Base-by-base conservation (phyloP, 2,329 filamentous ascomycete genomes). In the Diaporthe citriasiana region DNA sequence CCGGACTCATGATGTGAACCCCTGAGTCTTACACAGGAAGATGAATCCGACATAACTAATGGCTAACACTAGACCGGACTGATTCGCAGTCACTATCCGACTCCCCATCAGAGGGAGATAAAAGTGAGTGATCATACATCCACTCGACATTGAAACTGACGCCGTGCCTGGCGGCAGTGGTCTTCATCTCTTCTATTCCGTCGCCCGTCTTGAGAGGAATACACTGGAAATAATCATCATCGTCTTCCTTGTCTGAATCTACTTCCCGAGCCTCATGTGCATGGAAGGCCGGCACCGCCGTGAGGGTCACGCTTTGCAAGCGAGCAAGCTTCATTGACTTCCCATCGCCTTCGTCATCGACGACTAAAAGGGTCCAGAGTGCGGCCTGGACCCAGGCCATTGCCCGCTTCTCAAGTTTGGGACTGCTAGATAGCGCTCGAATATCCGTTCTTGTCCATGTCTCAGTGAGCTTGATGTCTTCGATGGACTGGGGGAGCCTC, bases 271-370 rank as follows among this genome's bases (percentile, higher is more conserved):
- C 19, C 17, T 19, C 25, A 33, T n/a, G 7, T 3, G 25, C 13
- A 65, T 65, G 59, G 10, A 65, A 50, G 40, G 19, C 27, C 8
- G 59, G 59, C 59, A 65, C 59, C 17, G 59, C 59, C 17, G 19
- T 4, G 27, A 65, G 59, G 40, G 42, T 65, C 59, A 65, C 59
- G 22, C 35, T 65, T 1, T 19, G 33, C 59, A 65, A n/a, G 40
- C 17, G 27, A 33, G 27, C 5, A 50, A 50, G 40, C 19, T 47
- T 65, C 27, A 9, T 33, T 30, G 6, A 27, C 19, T 65, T n/a
- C 5, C 27, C 27, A 4, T 33, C 42, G 10, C 19, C 10, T 47
- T 47, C 19, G 19, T n/a, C 27, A 10, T 35, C 59, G 19, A 19
- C 42, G 10, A 22, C 40, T 27, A 65, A 17, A 1, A 65, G 59